Conservation (phyloP, 78 protist genomes). For the Guillardia theta region DNA sequence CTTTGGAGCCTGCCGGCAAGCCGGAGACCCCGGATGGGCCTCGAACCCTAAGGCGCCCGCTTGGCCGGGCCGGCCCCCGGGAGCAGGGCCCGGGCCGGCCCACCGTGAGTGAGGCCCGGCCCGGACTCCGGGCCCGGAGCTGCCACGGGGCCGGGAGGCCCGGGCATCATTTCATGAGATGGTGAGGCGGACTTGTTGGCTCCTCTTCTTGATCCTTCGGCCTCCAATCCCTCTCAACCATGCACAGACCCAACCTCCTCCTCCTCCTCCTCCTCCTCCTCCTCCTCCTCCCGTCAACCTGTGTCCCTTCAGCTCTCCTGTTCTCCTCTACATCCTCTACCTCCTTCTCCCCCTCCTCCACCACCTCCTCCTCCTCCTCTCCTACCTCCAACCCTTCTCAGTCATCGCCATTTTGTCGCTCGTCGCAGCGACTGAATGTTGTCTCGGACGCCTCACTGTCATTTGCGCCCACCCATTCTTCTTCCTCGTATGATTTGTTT, state of each 20-base stretch:
- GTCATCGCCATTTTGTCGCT: not conserved
- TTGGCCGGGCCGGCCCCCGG: too few relatives aligned
- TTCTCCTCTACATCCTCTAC: not conserved
- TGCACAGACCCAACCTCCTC: not conserved
- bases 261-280: not conserved
- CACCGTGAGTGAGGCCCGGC: too few relatives aligned
- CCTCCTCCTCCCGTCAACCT: not conserved
- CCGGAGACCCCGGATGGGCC: too few relatives aligned
- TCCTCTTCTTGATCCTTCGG: not conserved
- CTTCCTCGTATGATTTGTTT: not conserved
- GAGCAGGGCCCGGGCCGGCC: too few relatives aligned
- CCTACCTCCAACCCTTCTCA: not conserved
- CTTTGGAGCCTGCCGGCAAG: too few relatives aligned
- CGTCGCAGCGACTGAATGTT: too few relatives aligned
- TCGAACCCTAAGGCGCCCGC: too few relatives aligned
- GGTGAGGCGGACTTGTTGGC: not conserved
- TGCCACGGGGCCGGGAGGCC: not conserved
- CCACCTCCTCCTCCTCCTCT: not conserved
- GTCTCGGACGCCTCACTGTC: too few relatives aligned
- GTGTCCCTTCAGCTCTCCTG: not conserved
- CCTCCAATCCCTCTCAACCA: not conserved
- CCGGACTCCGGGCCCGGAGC: too few relatives aligned
- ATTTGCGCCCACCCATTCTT: too few relatives aligned
- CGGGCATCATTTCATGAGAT: not conserved
- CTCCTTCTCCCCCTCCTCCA: not conserved